Percentiles rank a stretch among this genome's conserved stretches.
These are phyloP conservation scores for Wickerhamiella shivajii DNA, from an alignment of 805 yeast genomes.

Conservation along the genomic window DNA sequence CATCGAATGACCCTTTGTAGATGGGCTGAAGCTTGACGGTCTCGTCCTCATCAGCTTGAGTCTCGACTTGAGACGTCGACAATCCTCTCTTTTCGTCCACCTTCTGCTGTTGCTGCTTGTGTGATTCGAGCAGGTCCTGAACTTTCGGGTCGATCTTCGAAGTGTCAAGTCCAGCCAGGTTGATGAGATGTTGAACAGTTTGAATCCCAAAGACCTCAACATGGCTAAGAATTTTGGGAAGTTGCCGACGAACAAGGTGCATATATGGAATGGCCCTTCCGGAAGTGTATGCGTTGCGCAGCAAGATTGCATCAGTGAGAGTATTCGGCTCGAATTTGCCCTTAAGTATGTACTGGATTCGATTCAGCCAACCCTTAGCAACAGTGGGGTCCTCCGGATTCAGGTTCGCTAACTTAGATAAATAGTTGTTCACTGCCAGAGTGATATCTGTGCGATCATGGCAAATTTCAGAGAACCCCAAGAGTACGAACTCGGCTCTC, in stretches of 20 bases:
- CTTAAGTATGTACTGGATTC: conserved; percentile 23
- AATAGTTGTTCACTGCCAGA: conserved; percentile 54
- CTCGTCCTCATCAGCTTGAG: conserved; percentile 1
- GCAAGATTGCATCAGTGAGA: conserved; percentile 44
- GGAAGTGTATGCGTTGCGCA: conserved; percentile 30
- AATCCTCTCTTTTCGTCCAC: conserved; percentile 17
- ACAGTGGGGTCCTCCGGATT: conserved; percentile 30
- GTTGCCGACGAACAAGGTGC: conserved; percentile 14
- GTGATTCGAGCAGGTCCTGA: conserved; percentile 1
- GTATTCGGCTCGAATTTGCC: conserved; percentile 31
- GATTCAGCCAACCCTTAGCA: conserved; percentile 30
- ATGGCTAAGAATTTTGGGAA: conserved; percentile 29
- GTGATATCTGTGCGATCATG: conserved; percentile 34
- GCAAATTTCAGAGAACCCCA: conserved; percentile 41
- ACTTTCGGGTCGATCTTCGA: conserved; percentile 3
- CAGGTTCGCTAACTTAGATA: conserved; percentile 30
- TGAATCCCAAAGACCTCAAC: conserved; percentile 41
- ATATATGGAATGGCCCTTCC: conserved; percentile 14
- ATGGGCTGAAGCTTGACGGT: conserved; percentile 21
- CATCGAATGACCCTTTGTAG: conserved; percentile 38
- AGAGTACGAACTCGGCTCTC: conserved; percentile 55
- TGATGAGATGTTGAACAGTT: conserved; percentile 25
- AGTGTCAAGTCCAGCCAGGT: conserved; percentile 22
- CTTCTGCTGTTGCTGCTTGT: not conserved
- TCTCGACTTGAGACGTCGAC: conserved; percentile 18